A percentile compares a stretch with the other conserved stretches of the same genome.
Conservation (phyloP, 2,329 filamentous ascomycete species). For the Beauveria australis region DNA sequence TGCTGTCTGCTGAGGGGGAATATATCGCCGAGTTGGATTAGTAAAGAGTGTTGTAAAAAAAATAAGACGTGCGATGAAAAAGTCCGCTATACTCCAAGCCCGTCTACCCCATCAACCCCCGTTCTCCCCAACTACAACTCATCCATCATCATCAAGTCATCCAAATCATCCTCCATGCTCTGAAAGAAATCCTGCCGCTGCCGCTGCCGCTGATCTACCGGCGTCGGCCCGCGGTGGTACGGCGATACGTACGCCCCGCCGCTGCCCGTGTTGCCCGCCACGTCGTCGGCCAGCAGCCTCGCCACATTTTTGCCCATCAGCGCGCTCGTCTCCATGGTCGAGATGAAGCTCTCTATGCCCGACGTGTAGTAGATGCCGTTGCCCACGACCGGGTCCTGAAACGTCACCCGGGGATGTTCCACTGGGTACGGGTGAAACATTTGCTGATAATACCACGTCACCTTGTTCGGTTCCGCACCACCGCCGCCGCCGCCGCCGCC, state of each 20-base stretch:
- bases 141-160: slow-evolving; percentile 12
- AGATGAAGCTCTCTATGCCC: slow-evolving; percentile 87
- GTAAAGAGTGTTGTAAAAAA: background rate
- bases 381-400: slow-evolving; percentile 69
- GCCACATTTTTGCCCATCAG: slow-evolving; percentile 86
- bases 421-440: slow-evolving; percentile 81
- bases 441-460: slow-evolving; percentile 73
- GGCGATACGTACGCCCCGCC: slow-evolving; percentile 10
- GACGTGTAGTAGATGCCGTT: slow-evolving; percentile 62
- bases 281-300: slow-evolving; percentile 57
- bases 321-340: slow-evolving; percentile 93
- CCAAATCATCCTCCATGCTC: slow-evolving; percentile 12
- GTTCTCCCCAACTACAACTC: slow-evolving; percentile 11
- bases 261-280: slow-evolving; percentile 19
- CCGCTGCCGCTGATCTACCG: background rate
- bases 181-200: slow-evolving; percentile 9
- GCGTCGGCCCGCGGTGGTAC: background rate
- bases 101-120: background rate
- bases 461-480: slow-evolving; percentile 17
- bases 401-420: slow-evolving; percentile 74
- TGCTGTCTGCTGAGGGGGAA: background rate
- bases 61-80: background rate
- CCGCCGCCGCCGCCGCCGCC: slow-evolving; percentile 17
- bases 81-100: background rate
- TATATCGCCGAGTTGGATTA: background rate